Percentiles rank a stretch among this genome's conserved stretches.
These are phyloP conservation scores for Cerioporus squamosus DNA, from an alignment of 1,284 basidiomycete species.

Conservation along the genomic window DNA sequence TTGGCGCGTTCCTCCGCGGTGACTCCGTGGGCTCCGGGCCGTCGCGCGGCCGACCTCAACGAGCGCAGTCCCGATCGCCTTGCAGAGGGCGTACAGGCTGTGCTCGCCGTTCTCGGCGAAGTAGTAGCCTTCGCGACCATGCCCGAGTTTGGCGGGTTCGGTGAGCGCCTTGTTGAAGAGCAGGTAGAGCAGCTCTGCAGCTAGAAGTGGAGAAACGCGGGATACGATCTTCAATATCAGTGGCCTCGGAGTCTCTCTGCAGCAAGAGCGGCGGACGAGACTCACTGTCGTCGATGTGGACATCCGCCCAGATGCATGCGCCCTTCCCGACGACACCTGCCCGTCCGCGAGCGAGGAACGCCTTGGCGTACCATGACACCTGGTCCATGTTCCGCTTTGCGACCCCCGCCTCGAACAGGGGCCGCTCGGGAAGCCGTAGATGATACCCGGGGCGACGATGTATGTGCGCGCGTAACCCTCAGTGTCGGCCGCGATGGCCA, in stretches of 20 bases:
- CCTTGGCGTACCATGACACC: conserved; percentile 23
- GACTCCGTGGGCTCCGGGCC: conserved; percentile 37
- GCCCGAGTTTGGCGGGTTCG: conserved; percentile 23
- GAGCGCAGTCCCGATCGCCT: conserved; percentile 39
- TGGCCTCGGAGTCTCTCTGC: too few species aligned
- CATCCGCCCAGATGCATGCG: conserved; percentile 26
- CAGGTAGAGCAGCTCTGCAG: conserved; percentile 18
- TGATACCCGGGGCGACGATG: conserved; percentile 38
- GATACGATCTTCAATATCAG: neutral
- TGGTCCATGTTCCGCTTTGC: conserved; percentile 7
- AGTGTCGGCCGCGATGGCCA: neutral
- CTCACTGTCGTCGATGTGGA: conserved; percentile 32
- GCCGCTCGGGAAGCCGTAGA: conserved; percentile 5
- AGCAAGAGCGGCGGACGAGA: neutral
- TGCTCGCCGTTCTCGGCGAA: conserved; percentile 50
- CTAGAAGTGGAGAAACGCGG: too few species aligned
- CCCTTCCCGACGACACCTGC: conserved; percentile 35
- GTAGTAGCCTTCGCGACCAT: conserved; percentile 47
- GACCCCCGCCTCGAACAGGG: conserved; percentile 3
- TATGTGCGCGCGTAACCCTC: conserved; percentile 38
- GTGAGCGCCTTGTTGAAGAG: conserved; percentile 14
- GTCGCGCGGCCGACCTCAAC: conserved; percentile 32
- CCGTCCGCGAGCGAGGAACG: too few species aligned
- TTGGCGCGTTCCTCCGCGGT: conserved; percentile 38
- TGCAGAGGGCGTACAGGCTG: conserved; percentile 34